Evolutionary conservation across 2,329 filamentous ascomycete genomes (phyloP).

Genomic region (Grosmannia serpens): DNA sequence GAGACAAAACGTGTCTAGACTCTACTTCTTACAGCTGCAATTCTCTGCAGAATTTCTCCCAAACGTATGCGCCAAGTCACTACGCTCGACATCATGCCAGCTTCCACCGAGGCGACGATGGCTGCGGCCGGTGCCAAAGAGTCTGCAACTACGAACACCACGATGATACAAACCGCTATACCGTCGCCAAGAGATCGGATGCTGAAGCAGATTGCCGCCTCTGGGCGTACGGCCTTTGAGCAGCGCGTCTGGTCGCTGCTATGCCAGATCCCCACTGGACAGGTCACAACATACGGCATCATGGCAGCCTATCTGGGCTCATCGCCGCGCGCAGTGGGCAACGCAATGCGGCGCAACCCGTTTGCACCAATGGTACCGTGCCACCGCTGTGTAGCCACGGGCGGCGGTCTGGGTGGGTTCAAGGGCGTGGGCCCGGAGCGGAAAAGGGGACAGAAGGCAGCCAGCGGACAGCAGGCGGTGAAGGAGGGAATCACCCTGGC

Average conservation of each 20-base stretch:
- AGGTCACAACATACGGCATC: constrained; percentile 66
- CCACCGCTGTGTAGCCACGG: constrained; percentile 66
- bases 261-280: constrained; percentile 64
- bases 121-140: neutral
- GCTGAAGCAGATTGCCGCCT: constrained; percentile 32
- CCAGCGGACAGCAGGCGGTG: constrained; percentile 28
- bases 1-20: neutral
- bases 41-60: neutral
- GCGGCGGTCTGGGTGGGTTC: constrained; percentile 60
- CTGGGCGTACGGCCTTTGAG: constrained; percentile 40
- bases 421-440: constrained; percentile 53
- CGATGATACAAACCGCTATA: neutral
- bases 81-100: neutral
- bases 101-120: neutral
- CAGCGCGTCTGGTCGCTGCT: constrained; percentile 59
- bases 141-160: neutral
- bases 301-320: constrained; percentile 57
- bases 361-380: constrained; percentile 76
- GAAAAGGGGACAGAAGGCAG: constrained; percentile 42
- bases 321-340: constrained; percentile 66
- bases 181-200: constrained; percentile 23
- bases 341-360: constrained; percentile 65
- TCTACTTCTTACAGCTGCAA: neutral
- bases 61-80: neutral
- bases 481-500: constrained; percentile 52